These are phyloP conservation scores for Scheffersomyces stipitis DNA, from an alignment of 805 yeast species.

Conservation along the genomic window DNA sequence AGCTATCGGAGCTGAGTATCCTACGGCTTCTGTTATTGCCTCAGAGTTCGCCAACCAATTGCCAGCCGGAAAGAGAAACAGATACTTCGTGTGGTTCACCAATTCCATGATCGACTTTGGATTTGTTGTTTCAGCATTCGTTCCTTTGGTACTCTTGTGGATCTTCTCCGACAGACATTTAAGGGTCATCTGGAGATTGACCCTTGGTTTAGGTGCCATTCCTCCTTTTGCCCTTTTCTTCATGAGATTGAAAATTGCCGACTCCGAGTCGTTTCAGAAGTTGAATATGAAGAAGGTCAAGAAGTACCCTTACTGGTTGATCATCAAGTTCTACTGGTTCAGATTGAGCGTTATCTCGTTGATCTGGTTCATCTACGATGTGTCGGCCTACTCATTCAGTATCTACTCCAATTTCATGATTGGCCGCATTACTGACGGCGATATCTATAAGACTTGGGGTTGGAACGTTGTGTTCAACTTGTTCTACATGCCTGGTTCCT, in stretches of 20 bases:
- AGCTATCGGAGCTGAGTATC: slow-evolving; percentile 94
- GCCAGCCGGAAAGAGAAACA: slow-evolving; percentile 81
- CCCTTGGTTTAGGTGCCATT: slow-evolving; percentile 86
- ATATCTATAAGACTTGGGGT: slow-evolving; percentile 75
- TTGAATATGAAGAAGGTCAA: slow-evolving; percentile 61
- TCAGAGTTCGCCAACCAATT: slow-evolving; percentile 83
- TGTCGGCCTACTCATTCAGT: slow-evolving; percentile 84
- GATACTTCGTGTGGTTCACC: slow-evolving; percentile 89
- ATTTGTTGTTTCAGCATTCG: slow-evolving; percentile 79
- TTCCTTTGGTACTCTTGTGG: slow-evolving; percentile 83
- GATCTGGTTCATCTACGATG: slow-evolving; percentile 92
- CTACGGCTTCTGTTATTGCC: slow-evolving; percentile 89
- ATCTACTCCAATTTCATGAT: slow-evolving; percentile 77
- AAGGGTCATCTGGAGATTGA: slow-evolving; percentile 86
- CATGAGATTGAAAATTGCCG: slow-evolving; percentile 72
- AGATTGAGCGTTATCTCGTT: slow-evolving; percentile 67
- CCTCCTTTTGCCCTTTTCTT: slow-evolving; percentile 79
- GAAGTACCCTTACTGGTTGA: slow-evolving; percentile 63
- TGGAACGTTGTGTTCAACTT: slow-evolving; percentile 89
- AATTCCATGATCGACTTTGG: slow-evolving; percentile 86
- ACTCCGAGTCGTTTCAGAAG: slow-evolving; percentile 69
- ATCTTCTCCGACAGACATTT: slow-evolving; percentile 71
- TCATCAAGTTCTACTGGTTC: slow-evolving; percentile 81
- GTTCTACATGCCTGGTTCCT: slow-evolving; percentile 88
- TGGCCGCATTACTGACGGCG: slow-evolving; percentile 52